Conservation (phyloP, 2,329 filamentous ascomycete genomes). For the Fusarium sp. region DNA sequence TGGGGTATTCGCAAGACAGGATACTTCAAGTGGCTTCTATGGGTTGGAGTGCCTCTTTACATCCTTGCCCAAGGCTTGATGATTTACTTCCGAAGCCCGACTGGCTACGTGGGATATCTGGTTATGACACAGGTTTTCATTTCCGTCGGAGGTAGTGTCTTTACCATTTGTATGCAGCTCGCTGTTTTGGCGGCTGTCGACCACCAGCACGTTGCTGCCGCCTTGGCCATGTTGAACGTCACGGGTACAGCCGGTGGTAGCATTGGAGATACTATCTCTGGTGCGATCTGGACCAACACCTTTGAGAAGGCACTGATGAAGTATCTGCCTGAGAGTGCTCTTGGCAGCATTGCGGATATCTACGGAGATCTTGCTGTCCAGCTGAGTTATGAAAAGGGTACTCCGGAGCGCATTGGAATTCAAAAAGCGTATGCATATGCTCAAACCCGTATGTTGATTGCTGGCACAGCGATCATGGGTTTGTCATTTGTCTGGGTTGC, state of each 20-base stretch:
- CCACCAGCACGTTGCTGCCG: constrained; percentile 67
- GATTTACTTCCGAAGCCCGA: constrained; percentile 56
- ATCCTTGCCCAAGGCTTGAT: constrained; percentile 63
- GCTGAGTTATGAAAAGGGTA: constrained; percentile 13
- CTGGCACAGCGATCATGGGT: constrained; percentile 42
- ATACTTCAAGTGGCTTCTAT: constrained; percentile 64
- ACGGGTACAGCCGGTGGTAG: constrained; percentile 61
- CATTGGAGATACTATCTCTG: constrained; percentile 61
- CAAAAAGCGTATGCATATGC: constrained; percentile 30
- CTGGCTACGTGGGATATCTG: constrained; percentile 62
- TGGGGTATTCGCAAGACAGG: constrained; percentile 61
- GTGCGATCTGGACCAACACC: constrained; percentile 60
- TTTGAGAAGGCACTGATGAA: constrained; percentile 43
- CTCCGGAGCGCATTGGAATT: constrained; percentile 14
- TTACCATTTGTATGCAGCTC: constrained; percentile 69
- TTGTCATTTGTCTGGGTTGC: constrained; percentile 38
- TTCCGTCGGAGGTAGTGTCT: constrained; percentile 67
- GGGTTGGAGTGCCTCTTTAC: constrained; percentile 64
- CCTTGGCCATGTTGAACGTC: constrained; percentile 61
- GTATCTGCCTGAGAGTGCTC: constrained; percentile 1
- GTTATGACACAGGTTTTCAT: constrained; percentile 69
- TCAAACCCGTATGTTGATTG: constrained; percentile 38
- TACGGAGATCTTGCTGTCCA: constrained; percentile 16
- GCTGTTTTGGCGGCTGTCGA: constrained; percentile 69
- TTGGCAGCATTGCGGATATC: constrained; percentile 2